A percentile compares a stretch with the other conserved stretches of the same genome.
Evolutionary conservation across 2,329 filamentous ascomycete species (phyloP).

Genomic region (Coniochaeta sp.): DNA sequence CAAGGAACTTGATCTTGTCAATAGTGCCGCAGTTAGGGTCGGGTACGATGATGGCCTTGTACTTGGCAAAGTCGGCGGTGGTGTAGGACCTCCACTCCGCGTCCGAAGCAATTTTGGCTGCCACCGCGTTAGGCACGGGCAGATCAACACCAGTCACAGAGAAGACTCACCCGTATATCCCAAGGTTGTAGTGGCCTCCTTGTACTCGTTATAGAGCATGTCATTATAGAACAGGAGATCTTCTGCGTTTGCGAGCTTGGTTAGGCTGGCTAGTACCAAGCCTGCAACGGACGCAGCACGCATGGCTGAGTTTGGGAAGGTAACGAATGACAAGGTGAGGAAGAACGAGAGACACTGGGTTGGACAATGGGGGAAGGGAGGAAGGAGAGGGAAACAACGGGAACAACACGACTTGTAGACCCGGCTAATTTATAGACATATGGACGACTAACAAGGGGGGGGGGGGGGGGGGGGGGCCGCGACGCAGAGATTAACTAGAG

Average conservation of each 20-base stretch:
- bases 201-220: slow-evolving; percentile 12
- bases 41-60: slow-evolving; percentile 35
- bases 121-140: not conserved
- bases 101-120: slow-evolving; percentile 19
- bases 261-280: slow-evolving; percentile 12
- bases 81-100: slow-evolving; percentile 29
- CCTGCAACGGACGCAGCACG: slow-evolving; percentile 3
- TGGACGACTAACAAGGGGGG: not conserved
- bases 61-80: slow-evolving; percentile 33
- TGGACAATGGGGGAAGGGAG: not conserved
- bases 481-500: not conserved
- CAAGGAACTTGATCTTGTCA: slow-evolving; percentile 26
- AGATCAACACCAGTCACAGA: slow-evolving; percentile 7
- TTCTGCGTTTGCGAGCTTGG: slow-evolving; percentile 7
- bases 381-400: not conserved
- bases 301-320: slow-evolving; percentile 11
- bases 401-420: not conserved
- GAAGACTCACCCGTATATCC: slow-evolving; percentile 11
- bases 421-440: slow-evolving; percentile 3
- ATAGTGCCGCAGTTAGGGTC: slow-evolving; percentile 27
- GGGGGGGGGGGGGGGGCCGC: not conserved
- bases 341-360: not conserved
- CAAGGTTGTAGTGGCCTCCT: slow-evolving; percentile 10
- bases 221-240: slow-evolving; percentile 13
- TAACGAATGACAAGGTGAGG: not conserved